phyloP scores from a whole-genome alignment of 2,329 filamentous ascomycete species.

The Colletotrichum musicola region DNA sequence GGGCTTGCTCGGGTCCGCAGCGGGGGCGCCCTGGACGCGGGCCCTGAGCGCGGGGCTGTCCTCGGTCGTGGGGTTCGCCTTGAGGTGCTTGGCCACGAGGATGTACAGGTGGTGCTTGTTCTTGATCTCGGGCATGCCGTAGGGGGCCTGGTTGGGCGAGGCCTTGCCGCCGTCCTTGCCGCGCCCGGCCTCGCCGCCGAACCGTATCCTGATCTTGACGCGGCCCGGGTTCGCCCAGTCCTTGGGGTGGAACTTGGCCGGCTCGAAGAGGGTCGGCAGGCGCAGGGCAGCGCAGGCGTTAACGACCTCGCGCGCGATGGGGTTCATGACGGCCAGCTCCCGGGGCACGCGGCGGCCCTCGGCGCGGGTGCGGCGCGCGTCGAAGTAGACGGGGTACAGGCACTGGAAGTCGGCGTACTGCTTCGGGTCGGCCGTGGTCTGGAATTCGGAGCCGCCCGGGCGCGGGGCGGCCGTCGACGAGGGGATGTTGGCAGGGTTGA shows the following conservation, averaged over 20 bases:
- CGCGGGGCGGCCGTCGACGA: conserved; percentile 48
- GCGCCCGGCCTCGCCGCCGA: conserved; percentile 32
- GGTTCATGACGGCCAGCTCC: conserved; percentile 82
- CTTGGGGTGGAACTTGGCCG: conserved; percentile 91
- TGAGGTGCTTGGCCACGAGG: conserved; percentile 82
- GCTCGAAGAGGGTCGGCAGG: conserved; percentile 84
- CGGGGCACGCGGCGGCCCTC: conserved; percentile 84
- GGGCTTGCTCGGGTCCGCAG: conserved; percentile 72
- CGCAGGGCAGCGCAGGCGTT: conserved; percentile 83
- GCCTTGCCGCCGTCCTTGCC: conserved; percentile 67
- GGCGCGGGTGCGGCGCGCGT: conserved; percentile 78
- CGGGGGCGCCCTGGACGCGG: conserved; percentile 78
- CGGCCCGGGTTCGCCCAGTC: conserved; percentile 98
- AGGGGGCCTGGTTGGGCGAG: conserved; percentile 40
- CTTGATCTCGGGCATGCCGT: conserved; percentile 66
- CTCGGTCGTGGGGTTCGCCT: conserved; percentile 81
- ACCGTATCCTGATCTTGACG: conserved; percentile 71
- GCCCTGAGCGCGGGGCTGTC: conserved; percentile 76
- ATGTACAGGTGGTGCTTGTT: conserved; percentile 90
- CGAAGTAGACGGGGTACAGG: conserved; percentile 97
- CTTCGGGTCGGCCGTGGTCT: conserved; percentile 60
- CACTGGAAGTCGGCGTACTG: conserved; percentile 84
- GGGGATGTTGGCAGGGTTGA: conserved; percentile 54
- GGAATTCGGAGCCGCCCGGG: conserved; percentile 46
- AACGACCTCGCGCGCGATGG: conserved; percentile 89